Evolutionary conservation across 1,284 basidiomycete species (phyloP), one percentile per base, ranked within the genome.

Genomic region (Ganoderma lingzhi): DNA sequence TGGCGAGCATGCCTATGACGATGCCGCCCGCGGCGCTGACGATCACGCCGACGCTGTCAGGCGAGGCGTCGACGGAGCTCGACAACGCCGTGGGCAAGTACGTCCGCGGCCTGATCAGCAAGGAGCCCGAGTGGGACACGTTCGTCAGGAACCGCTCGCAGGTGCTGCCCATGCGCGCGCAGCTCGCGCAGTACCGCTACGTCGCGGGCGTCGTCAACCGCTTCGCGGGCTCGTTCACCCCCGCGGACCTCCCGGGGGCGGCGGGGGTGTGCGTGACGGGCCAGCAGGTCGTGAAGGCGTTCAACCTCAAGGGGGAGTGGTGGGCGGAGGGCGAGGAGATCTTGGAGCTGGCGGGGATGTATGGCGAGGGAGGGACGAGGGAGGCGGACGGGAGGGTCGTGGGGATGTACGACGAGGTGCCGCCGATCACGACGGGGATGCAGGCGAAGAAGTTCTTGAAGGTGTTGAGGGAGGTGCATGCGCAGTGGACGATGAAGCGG

Each of bases 261-360:
- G 70, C 71, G 2, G 66, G 72, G 12, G 73, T 71, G 61, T 35
- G 37, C 15, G 76, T 79, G 64, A 78, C 73, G n/a, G 73, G 92
- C 90, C 77, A 74, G 41, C 89, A 93, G 67, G 84, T 93, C 32
- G 79, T 86, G 74, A 78, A 78, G 45, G 88, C 88, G 12, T 80
- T 93, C 64, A 80, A 82, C 23, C 76, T 90, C 30, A 82, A 85
- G 67, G 56, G 73, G 32, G 75, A 78, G 44, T 88, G 85, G 82
- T 82, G 82, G 3, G 77, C 82, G 17, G 83, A 84, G 32, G 87
- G 87, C 75, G 78, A 81, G 19, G 88, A 89, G 72, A 87, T 85
- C 8, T 77, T 89, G 61, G 67, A 70, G 9, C 83, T 92, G 42
- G 78, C 89, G 58, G 75, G 76, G 28, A 77, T 86, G 66, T 93